Percentiles rank a stretch among this genome's conserved stretches.
Conservation (phyloP, 2,329 filamentous ascomycete genomes). For the Fusarium sp. region DNA sequence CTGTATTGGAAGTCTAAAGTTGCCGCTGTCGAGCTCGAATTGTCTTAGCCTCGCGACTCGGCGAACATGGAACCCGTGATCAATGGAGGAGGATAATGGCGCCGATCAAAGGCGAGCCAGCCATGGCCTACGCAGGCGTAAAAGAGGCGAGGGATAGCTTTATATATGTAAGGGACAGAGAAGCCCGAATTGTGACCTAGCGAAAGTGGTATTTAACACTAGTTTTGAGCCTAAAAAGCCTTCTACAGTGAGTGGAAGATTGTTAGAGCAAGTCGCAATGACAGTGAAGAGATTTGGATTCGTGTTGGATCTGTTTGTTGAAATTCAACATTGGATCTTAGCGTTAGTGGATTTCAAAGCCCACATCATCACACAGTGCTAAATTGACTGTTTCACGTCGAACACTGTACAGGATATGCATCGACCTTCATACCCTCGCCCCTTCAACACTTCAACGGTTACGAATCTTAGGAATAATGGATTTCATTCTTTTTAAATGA, state of each 20-base stretch:
- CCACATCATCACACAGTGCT: conserved; percentile 34
- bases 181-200: not conserved
- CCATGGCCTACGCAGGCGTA: conserved; percentile 45
- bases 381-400: not conserved
- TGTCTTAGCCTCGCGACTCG: conserved; percentile 42
- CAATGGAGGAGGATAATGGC: conserved; percentile 46
- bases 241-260: not conserved
- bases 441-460: not conserved
- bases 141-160: conserved; percentile 15
- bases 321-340: conserved; percentile 27
- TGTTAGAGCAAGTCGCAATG: conserved; percentile 4
- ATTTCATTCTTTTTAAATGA: not conserved
- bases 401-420: conserved; percentile 32
- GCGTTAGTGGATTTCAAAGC: conserved; percentile 37
- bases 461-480: not conserved
- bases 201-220: not conserved
- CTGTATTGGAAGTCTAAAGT: conserved; percentile 37
- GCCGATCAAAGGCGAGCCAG: conserved; percentile 43
- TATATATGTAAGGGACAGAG: not conserved
- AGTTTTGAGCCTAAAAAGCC: not conserved
- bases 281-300: conserved; percentile 5
- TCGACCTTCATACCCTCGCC: not conserved
- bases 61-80: conserved; percentile 43
- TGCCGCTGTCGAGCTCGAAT: conserved; percentile 32
- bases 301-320: conserved; percentile 31